Percentiles rank a stretch among this genome's conserved stretches.
Conservation (phyloP, 805 yeast species). For the Candida silvicultrix region DNA sequence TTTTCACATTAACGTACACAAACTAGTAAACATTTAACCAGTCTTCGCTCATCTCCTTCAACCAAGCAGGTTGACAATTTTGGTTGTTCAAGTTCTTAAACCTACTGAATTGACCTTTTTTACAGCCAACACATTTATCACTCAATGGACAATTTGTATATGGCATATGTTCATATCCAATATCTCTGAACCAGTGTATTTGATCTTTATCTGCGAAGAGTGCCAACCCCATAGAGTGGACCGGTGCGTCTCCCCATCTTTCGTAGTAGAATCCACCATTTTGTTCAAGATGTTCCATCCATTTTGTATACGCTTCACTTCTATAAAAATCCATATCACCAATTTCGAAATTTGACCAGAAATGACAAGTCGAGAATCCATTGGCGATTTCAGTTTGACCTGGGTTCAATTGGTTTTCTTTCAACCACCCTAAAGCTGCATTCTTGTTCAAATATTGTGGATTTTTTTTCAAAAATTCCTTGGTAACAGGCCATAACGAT, state of each 20-base stretch:
- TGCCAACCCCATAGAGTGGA: slow-evolving; percentile 69
- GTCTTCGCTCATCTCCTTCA: slow-evolving; percentile 34
- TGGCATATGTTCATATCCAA: slow-evolving; percentile 73
- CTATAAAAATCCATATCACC: slow-evolving; percentile 80
- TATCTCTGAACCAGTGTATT: slow-evolving; percentile 84
- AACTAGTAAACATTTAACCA: slow-evolving; percentile 20
- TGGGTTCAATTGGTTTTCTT: slow-evolving; percentile 50
- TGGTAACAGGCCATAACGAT: slow-evolving; percentile 65
- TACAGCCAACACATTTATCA: slow-evolving; percentile 43
- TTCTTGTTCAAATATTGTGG: slow-evolving; percentile 55
- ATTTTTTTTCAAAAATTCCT: slow-evolving; percentile 47
- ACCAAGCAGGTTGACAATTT: slow-evolving; percentile 74
- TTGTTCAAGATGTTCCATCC: slow-evolving; percentile 57
- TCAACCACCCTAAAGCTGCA: slow-evolving; percentile 58
- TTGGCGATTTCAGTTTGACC: slow-evolving; percentile 32
- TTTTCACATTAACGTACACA: neutral
- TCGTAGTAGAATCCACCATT: slow-evolving; percentile 85
- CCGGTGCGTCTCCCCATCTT: slow-evolving; percentile 94
- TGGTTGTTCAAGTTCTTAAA: slow-evolving; percentile 52
- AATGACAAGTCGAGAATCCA: slow-evolving; percentile 65
- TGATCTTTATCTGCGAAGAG: slow-evolving; percentile 62
- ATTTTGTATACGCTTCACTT: slow-evolving; percentile 55
- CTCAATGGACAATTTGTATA: slow-evolving; percentile 70
- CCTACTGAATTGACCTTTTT: slow-evolving; percentile 46
- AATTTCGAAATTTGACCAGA: slow-evolving; percentile 88